Conservation (phyloP, 2,329 filamentous ascomycete species). For the Verticillium albo-atrum region DNA sequence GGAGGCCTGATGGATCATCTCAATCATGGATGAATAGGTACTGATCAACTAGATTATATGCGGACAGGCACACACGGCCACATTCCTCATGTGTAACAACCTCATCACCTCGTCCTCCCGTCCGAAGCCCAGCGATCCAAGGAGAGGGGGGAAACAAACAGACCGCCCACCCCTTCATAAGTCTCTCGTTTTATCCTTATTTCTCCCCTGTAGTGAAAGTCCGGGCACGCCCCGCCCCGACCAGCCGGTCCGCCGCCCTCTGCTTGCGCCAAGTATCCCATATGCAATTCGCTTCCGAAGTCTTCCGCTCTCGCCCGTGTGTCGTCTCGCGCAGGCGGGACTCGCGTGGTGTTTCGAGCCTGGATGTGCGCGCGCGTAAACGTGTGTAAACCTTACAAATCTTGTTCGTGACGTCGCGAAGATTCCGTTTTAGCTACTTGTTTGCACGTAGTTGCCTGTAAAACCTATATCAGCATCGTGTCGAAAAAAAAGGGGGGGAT, state of each 20-base stretch:
- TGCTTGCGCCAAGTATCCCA: constrained; percentile 12
- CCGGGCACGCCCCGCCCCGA: not conserved
- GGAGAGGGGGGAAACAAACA: not conserved
- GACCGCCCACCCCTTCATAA: not conserved
- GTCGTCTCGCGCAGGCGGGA: constrained; percentile 10
- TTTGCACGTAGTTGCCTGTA: constrained; percentile 45
- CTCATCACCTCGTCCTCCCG: not conserved
- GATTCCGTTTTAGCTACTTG: not conserved
- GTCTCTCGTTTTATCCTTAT: not conserved
- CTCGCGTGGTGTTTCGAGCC: not conserved
- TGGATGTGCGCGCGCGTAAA: not conserved
- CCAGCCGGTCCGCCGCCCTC: constrained; percentile 2
- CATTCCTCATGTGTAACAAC: not conserved
- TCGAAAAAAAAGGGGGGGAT: constrained; percentile 6
- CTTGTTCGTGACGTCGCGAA: not conserved
- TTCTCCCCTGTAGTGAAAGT: not conserved
- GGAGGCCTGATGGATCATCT: constrained; percentile 7
- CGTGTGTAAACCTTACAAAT: not conserved
- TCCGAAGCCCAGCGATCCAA: not conserved
- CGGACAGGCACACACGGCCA: not conserved
- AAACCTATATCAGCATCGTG: constrained; percentile 16
- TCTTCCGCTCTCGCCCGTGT: not conserved
- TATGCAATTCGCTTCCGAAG: constrained; percentile 8
- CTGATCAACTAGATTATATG: too few species aligned
- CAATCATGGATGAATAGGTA: too few species aligned